Percentiles rank a stretch among this genome's conserved stretches.
Evolutionary conservation across 257 asterid species (phyloP).

Genomic region (Ligustrum vulgare): DNA sequence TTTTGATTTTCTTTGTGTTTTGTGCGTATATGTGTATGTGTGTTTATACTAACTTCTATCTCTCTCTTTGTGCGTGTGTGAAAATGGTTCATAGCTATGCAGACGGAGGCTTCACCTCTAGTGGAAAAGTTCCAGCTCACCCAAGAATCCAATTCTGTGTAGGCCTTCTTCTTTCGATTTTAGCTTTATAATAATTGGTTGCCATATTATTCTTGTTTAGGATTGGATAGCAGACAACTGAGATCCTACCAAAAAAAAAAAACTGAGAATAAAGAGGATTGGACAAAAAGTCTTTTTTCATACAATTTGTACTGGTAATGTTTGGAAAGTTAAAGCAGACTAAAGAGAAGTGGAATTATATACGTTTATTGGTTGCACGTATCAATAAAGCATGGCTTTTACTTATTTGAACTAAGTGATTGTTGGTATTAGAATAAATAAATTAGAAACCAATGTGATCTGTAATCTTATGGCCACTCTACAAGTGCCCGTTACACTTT

Average conservation of each 20-base stretch:
- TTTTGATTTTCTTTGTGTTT: neutral
- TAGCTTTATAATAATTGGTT: neutral
- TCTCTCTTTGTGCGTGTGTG: neutral
- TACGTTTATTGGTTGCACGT: neutral
- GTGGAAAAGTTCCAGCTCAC: conserved; percentile 73
- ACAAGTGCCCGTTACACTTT: neutral
- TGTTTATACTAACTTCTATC: conserved; percentile 17
- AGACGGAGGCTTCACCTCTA: conserved; percentile 85
- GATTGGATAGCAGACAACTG: neutral
- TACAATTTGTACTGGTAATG: neutral
- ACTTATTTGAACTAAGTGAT: neutral
- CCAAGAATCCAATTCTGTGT: conserved; percentile 63
- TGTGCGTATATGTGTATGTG: neutral
- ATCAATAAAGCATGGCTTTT: neutral
- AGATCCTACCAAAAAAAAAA: neutral
- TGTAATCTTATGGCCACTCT: neutral
- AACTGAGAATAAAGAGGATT: neutral
- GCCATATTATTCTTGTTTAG: neutral
- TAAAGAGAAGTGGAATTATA: neutral
- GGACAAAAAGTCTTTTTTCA: neutral
- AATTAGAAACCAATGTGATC: neutral
- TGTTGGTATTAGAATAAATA: neutral
- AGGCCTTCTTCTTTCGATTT: conserved; percentile 22
- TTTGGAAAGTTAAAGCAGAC: neutral
- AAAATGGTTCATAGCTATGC: conserved; percentile 64